Conservation (phyloP, 306 rosid genomes). For the Cucumis hystrix region DNA sequence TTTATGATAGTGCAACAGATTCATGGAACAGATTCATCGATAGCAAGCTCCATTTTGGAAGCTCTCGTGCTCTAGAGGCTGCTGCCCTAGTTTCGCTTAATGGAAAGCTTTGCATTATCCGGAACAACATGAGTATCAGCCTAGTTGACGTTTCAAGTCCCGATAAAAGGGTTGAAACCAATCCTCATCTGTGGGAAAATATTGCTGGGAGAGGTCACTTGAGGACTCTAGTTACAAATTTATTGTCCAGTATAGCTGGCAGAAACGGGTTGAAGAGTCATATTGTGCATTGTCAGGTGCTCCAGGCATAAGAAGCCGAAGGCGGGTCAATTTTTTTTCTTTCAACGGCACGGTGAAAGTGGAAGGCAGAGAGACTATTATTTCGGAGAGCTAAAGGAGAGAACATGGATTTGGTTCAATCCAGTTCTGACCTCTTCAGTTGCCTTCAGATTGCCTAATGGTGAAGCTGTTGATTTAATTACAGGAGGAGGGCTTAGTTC, state of each 20-base stretch:
- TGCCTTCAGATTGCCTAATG: slow-evolving; percentile 6
- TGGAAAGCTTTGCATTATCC: slow-evolving; percentile 90
- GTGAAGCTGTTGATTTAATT: slow-evolving; percentile 17
- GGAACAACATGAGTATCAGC: slow-evolving; percentile 97
- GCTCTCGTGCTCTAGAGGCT: slow-evolving; percentile 77
- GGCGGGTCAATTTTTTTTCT: neutral
- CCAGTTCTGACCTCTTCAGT: slow-evolving; percentile 11
- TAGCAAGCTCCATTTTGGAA: slow-evolving; percentile 91
- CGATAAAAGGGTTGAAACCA: slow-evolving; percentile 54
- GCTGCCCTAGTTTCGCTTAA: slow-evolving; percentile 94
- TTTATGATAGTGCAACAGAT: slow-evolving; percentile 65
- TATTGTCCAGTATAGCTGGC: slow-evolving; percentile 87
- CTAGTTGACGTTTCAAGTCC: slow-evolving; percentile 73
- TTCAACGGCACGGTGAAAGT: neutral
- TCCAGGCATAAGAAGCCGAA: slow-evolving; percentile 52
- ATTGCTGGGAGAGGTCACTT: slow-evolving; percentile 83
- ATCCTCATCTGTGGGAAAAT: slow-evolving; percentile 91
- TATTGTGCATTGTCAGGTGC: slow-evolving; percentile 96
- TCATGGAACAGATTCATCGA: slow-evolving; percentile 94
- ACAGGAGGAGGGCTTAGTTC: slow-evolving; percentile 16
- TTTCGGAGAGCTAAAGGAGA: neutral
- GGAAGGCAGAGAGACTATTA: slow-evolving; percentile 12
- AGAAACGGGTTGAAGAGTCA: slow-evolving; percentile 87
- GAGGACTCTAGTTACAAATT: slow-evolving; percentile 61
- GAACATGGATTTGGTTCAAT: neutral